Conservation (phyloP, 2,329 filamentous ascomycete genomes). For the Basipetospora sp. region DNA sequence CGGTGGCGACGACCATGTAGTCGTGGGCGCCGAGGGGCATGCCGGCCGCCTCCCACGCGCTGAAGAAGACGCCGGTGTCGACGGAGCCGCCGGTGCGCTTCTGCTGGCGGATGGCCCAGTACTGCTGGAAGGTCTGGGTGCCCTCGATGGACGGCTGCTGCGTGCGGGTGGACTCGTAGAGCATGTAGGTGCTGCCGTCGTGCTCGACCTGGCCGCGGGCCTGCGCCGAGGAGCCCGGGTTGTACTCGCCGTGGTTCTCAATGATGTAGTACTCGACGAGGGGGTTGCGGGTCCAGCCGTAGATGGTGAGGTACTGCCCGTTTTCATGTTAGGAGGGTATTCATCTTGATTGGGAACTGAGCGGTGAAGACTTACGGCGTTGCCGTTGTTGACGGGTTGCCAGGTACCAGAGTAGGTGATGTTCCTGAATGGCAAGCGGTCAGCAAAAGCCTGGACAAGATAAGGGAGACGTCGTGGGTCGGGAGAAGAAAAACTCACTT, state of each 20-base stretch:
- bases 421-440: constrained; percentile 6
- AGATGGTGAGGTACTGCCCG: constrained; percentile 20
- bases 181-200: constrained; percentile 24
- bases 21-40: constrained; percentile 32
- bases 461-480: not conserved
- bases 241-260: constrained; percentile 23
- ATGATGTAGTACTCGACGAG: constrained; percentile 25
- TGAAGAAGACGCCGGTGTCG: constrained; percentile 34
- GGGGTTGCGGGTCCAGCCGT: constrained; percentile 24
- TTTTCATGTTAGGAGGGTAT: not conserved
- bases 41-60: constrained; percentile 35
- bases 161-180: constrained; percentile 20
- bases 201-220: constrained; percentile 20
- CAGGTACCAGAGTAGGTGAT: constrained; percentile 18
- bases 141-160: constrained; percentile 35
- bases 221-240: constrained; percentile 19
- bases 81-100: constrained; percentile 37
- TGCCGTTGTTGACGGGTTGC: constrained; percentile 15
- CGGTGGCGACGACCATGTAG: constrained; percentile 41
- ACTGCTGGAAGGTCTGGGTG: constrained; percentile 36
- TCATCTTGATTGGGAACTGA: not conserved
- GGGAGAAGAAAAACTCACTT: constrained; percentile 19
- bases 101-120: constrained; percentile 33
- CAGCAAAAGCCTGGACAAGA: not conserved
- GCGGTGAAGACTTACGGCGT: constrained; percentile 7